Evolutionary conservation across 106 monocot species (phyloP).

Genomic region (Dactylorhiza incarnata): DNA sequence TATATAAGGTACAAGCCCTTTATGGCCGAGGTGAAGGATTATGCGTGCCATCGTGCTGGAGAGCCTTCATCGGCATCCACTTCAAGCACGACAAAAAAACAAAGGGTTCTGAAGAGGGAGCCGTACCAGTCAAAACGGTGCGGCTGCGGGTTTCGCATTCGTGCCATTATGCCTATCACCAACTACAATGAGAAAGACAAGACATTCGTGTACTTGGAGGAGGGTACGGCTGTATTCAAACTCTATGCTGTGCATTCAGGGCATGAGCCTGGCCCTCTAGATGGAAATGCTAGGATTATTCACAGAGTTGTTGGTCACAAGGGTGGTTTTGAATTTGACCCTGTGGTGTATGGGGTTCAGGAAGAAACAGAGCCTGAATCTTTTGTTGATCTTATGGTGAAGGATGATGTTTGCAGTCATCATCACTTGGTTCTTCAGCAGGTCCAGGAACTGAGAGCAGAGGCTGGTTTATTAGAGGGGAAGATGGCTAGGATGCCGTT

Average conservation of each 20-base stretch:
- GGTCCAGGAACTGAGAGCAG: constrained; percentile 53
- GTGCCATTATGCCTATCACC: constrained; percentile 88
- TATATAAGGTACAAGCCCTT: constrained; percentile 96
- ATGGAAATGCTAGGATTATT: constrained; percentile 95
- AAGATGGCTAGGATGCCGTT: constrained; percentile 58
- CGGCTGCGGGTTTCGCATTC: constrained; percentile 89
- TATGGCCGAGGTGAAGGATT: constrained; percentile 99
- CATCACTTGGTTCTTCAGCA: constrained; percentile 47
- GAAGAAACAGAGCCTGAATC: constrained; percentile 67
- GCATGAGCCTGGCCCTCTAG: constrained; percentile 87
- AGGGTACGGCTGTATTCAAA: constrained; percentile 93
- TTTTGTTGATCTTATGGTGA: constrained; percentile 32
- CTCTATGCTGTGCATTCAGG: constrained; percentile 92
- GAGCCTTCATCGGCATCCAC: constrained; percentile 47
- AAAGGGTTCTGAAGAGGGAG: constrained; percentile 75
- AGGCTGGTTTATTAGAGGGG: constrained; percentile 45
- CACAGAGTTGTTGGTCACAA: constrained; percentile 77
- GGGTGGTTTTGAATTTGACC: constrained; percentile 59
- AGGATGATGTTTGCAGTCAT: constrained; percentile 37
- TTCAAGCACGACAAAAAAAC: constrained; percentile 47
- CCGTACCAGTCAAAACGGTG: constrained; percentile 94
- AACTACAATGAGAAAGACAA: constrained; percentile 99
- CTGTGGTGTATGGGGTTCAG: constrained; percentile 60
- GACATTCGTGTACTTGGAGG: constrained; percentile 91
- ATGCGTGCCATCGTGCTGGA: constrained; percentile 93